Evolutionary conservation across 1,139 yeast species (phyloP).

Genomic region (Geotrichum reessii): DNA sequence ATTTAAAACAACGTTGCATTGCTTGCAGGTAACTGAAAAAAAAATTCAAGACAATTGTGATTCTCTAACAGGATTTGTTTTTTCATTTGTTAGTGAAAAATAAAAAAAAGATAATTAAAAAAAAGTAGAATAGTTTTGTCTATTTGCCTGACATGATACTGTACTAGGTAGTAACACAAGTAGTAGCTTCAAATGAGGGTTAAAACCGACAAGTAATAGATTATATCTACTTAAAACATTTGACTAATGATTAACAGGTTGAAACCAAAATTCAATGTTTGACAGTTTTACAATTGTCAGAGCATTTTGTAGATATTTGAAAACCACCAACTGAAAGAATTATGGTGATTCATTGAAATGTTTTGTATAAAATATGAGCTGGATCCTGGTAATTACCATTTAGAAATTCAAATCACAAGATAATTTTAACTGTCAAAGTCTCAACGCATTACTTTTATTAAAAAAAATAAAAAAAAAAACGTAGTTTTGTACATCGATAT

Average conservation of each 20-base stretch:
- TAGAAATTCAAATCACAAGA: too few species aligned
- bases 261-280: background rate
- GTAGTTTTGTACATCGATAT: background rate
- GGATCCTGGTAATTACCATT: background rate
- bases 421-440: too few species aligned
- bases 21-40: background rate
- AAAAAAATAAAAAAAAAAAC: too few species aligned
- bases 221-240: background rate
- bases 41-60: background rate
- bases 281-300: background rate
- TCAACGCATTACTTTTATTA: too few species aligned
- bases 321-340: background rate
- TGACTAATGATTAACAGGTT: background rate
- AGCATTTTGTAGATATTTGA: background rate
- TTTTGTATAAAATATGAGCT: background rate
- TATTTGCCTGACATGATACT: background rate
- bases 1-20: background rate
- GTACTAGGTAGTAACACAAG: background rate
- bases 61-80: background rate
- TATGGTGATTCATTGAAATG: too few species aligned
- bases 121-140: background rate
- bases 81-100: background rate
- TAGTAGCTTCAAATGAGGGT: background rate
- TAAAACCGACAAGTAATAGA: background rate
- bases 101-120: background rate